A percentile compares a stretch with the other conserved stretches of the same genome.
Conservation (phyloP, 495 filamentous ascomycete genomes). For the Neurospora pannonica region DNA sequence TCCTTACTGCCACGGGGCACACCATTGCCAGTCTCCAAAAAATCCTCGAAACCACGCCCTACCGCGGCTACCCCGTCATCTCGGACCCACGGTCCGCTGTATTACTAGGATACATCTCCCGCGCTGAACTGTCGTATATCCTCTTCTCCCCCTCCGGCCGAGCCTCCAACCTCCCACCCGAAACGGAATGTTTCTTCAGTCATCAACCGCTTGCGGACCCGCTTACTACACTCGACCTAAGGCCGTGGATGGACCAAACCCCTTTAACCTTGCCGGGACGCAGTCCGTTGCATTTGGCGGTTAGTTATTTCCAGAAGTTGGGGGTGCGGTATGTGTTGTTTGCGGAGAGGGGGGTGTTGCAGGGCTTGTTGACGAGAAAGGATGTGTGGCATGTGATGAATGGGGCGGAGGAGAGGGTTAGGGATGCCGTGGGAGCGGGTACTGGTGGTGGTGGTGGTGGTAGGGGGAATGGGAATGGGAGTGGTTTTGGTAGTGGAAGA, state of each 20-base stretch:
- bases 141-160: conserved; percentile 39
- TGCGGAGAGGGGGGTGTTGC: conserved; percentile 65
- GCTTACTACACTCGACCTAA: conserved; percentile 68
- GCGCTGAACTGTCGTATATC: conserved; percentile 78
- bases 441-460: not conserved
- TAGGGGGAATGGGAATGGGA: not conserved
- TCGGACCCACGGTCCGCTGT: conserved; percentile 62
- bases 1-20: conserved; percentile 78
- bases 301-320: conserved; percentile 87
- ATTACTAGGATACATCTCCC: conserved; percentile 86
- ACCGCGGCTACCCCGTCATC: conserved; percentile 90
- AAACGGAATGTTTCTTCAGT: conserved; percentile 74
- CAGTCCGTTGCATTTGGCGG: conserved; percentile 66
- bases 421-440: conserved; percentile 12
- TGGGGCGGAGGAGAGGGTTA: conserved; percentile 55
- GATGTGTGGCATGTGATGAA: conserved; percentile 94
- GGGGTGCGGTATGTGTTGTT: conserved; percentile 88
- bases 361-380: conserved; percentile 91
- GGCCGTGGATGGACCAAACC: conserved; percentile 99
- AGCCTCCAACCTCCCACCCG: conserved; percentile 36
- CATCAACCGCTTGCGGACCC: conserved; percentile 77
- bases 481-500: not conserved
- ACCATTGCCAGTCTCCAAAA: conserved; percentile 68
- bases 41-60: conserved; percentile 62
- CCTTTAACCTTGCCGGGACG: conserved; percentile 76